Conservation (phyloP, 176 grass and related monocot genomes). For the Musa acuminata region DNA sequence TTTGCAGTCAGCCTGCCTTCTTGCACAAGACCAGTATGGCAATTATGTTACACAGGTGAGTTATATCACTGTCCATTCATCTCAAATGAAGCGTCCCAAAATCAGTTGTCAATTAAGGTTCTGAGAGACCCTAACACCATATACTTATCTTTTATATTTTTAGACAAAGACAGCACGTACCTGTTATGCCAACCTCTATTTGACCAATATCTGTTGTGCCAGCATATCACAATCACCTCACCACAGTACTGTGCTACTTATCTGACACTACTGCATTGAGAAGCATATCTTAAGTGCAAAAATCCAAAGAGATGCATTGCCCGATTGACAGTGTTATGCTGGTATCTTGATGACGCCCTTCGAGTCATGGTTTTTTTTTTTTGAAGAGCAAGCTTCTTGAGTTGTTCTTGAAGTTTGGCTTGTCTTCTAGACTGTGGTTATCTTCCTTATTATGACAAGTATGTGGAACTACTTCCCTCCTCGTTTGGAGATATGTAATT, state of each 20-base stretch:
- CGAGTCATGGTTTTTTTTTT: neutral
- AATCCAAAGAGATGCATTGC: neutral
- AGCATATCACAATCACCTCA: neutral
- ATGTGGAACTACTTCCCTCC: too few species aligned
- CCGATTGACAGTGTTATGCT: neutral
- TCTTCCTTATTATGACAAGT: too few species aligned
- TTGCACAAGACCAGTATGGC: constrained; percentile 96
- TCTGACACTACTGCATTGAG: neutral
- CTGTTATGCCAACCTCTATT: neutral
- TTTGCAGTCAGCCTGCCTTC: constrained; percentile 71
- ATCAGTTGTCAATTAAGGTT: neutral
- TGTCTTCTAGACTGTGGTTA: neutral
- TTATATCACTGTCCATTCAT: neutral
- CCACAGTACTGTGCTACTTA: neutral
- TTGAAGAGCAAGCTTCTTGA: neutral
- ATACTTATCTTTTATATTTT: neutral
- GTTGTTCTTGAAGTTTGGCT: neutral
- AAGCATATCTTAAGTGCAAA: neutral
- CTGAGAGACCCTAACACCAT: neutral
- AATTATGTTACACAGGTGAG: constrained; percentile 97
- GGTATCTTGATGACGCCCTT: neutral
- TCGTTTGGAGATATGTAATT: too few species aligned
- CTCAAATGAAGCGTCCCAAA: neutral
- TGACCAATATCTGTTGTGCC: neutral
- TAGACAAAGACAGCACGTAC: too few species aligned